Percentiles rank a stretch among this genome's conserved stretches.
These are phyloP conservation scores for Alternaria burnsii DNA, from an alignment of 2,329 filamentous ascomycete species.

Conservation along the genomic window DNA sequence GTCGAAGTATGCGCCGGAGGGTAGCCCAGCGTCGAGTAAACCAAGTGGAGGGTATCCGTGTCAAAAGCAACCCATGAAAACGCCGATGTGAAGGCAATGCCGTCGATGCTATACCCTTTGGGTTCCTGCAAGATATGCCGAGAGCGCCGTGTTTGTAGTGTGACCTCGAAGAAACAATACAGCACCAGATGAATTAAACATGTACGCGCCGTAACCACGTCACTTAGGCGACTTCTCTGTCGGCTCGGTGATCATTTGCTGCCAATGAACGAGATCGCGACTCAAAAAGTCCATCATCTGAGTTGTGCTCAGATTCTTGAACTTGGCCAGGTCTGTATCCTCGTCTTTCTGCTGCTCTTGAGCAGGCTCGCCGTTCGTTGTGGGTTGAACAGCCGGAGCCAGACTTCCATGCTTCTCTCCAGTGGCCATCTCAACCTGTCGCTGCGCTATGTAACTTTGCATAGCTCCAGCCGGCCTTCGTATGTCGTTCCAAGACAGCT, in stretches of 20 bases:
- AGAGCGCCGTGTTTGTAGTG: slow-evolving; percentile 11
- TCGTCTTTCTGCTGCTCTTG: slow-evolving; percentile 53
- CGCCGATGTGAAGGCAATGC: slow-evolving; percentile 23
- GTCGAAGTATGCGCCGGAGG: background rate
- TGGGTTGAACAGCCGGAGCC: slow-evolving; percentile 37
- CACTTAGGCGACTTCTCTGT: slow-evolving; percentile 36
- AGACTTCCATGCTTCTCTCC: slow-evolving; percentile 56
- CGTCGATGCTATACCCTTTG: background rate
- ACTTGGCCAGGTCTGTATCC: slow-evolving; percentile 53
- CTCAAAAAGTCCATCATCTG: slow-evolving; percentile 93
- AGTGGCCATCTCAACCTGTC: slow-evolving; percentile 81
- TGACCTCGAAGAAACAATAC: background rate
- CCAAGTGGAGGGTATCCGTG: slow-evolving; percentile 47
- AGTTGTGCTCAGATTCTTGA: slow-evolving; percentile 77
- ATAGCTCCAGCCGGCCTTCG: slow-evolving; percentile 84
- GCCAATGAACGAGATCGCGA: slow-evolving; percentile 83
- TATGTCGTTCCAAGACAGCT: slow-evolving; percentile 86
- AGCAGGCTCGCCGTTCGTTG: slow-evolving; percentile 34
- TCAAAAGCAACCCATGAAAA: slow-evolving; percentile 22
- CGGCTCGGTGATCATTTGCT: slow-evolving; percentile 61
- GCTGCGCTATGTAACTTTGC: slow-evolving; percentile 87
- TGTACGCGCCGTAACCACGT: background rate
- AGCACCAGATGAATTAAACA: background rate
- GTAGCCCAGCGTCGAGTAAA: slow-evolving; percentile 6
- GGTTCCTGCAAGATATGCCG: background rate